These are phyloP conservation scores for Garcia nutans DNA, from an alignment of 345 rosid genomes.

Conservation along the genomic window DNA sequence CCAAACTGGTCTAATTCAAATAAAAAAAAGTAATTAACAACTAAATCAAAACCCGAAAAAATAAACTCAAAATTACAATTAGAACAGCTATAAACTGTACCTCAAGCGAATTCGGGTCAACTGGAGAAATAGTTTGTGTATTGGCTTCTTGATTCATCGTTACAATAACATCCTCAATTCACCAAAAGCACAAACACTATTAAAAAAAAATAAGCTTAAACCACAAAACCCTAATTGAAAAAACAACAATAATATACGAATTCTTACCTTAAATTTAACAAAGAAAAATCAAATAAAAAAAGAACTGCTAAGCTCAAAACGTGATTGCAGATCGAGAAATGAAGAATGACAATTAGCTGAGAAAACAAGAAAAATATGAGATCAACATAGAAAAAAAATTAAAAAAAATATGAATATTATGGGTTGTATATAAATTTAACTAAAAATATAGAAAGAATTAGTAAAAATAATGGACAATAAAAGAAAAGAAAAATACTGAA, in stretches of 20 bases:
- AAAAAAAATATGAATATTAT: not conserved
- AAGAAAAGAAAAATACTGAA: not conserved
- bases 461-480: not conserved
- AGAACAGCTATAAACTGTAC: slow-evolving; percentile 31
- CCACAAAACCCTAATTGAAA: slow-evolving; percentile 33
- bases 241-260: not conserved
- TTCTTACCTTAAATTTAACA: slow-evolving; percentile 14
- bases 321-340: slow-evolving; percentile 11
- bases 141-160: slow-evolving; percentile 80
- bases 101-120: slow-evolving; percentile 69
- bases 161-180: slow-evolving; percentile 46
- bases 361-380: slow-evolving; percentile 8
- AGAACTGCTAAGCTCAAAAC: not conserved
- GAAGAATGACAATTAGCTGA: slow-evolving; percentile 7
- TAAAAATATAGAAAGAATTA: too few relatives aligned
- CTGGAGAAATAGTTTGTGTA: slow-evolving; percentile 53
- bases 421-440: not conserved
- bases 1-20: too few relatives aligned
- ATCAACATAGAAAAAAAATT: slow-evolving; percentile 11
- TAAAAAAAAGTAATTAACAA: too few relatives aligned
- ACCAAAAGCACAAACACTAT: not conserved
- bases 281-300: not conserved
- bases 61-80: not conserved
- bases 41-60: too few relatives aligned
- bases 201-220: not conserved